Base-by-base conservation (phyloP, 169 alveolate genomes). In the Plasmodium yoelii region DNA sequence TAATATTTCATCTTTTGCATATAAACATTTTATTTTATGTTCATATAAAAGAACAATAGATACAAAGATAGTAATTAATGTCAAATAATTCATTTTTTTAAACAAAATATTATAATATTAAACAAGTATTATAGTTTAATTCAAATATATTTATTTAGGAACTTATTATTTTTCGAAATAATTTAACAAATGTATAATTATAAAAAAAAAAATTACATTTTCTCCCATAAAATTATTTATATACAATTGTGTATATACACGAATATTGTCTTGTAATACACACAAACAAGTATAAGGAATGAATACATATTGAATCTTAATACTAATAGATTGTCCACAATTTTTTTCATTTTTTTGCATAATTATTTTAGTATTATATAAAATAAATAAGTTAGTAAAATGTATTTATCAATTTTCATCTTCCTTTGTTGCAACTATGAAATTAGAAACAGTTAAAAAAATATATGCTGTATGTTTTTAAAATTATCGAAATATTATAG, bases 71-170 rank as follows among this genome's bases (percentile, higher is more conserved):
- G 34, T 49, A 28, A 70, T 56, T 28, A 86, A 10, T 46, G 70
- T 22, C 46, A 86, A 47, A 53, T 63, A 39, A 69, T 86, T 59
- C 91, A 86, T 86, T 86, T 69, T 70, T 28, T 5, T 13, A 61
- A 0, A 84, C 67, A 57, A 70, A 55, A 68, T 22, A 39, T 15
- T 47, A 8, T 42, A 68, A 19, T 70, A 46, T 22, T 26, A 44
- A 57, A 65, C 24, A 44, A n/a, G 53, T 51, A 55, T 12, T 46
- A 67, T 56, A n/a, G 18, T 3, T 68, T 68, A 74, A 51, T 46
- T 39, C 18, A 13, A 6, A 47, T 44, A 67, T 15, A 28, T 53
- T 44, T 44, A 18, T 28, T 24, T 9, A 8, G 26, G 24, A 46
- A 51, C 59, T 26, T 63, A 34, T 15, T 10, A 19, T 0, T 18